Percentiles rank a stretch among this genome's conserved stretches.
Conservation (phyloP, 495 filamentous ascomycete genomes). For the Physcia stellaris region DNA sequence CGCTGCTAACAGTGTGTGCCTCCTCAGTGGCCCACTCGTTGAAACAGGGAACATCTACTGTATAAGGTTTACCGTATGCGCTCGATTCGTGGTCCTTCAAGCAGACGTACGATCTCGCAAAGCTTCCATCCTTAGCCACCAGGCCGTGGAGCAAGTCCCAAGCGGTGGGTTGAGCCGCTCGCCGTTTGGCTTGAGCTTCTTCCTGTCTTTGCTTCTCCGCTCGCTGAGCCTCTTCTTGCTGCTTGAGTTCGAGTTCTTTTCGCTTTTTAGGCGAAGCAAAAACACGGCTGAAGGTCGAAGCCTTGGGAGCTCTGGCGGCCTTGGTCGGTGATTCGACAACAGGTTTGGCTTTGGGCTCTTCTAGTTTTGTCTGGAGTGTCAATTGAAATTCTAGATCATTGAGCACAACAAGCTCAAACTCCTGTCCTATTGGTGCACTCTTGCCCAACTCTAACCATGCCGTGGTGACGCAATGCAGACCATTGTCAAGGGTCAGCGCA, state of each 20-base stretch:
- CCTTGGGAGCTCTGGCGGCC: constrained; percentile 42
- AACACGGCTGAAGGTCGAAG: constrained; percentile 77
- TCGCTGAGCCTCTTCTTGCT: constrained; percentile 60
- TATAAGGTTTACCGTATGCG: constrained; percentile 76
- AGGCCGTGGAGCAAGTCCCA: constrained; percentile 82
- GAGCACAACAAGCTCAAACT: constrained; percentile 94
- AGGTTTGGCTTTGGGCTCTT: constrained; percentile 51
- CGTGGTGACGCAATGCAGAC: constrained; percentile 93
- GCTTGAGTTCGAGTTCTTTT: constrained; percentile 75
- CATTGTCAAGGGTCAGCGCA: constrained; percentile 89
- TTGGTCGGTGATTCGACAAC: constrained; percentile 42
- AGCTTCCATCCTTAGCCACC: constrained; percentile 81
- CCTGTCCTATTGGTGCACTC: constrained; percentile 89
- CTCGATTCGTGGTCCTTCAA: constrained; percentile 80
- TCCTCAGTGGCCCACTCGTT: constrained; percentile 97
- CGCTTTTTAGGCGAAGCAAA: constrained; percentile 91
- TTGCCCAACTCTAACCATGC: constrained; percentile 88
- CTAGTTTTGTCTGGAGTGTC: constrained; percentile 87
- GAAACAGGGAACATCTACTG: constrained; percentile 80
- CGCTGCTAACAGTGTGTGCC: constrained; percentile 47
- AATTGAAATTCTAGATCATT: constrained; percentile 96
- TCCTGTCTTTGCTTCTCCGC: constrained; percentile 44
- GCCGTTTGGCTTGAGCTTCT: constrained; percentile 51
- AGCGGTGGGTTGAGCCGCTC: constrained; percentile 38
- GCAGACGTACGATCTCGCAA: constrained; percentile 82